These are phyloP conservation scores for Colletotrichum shisoi DNA, from an alignment of 2,329 filamentous ascomycete species.

Conservation along the genomic window DNA sequence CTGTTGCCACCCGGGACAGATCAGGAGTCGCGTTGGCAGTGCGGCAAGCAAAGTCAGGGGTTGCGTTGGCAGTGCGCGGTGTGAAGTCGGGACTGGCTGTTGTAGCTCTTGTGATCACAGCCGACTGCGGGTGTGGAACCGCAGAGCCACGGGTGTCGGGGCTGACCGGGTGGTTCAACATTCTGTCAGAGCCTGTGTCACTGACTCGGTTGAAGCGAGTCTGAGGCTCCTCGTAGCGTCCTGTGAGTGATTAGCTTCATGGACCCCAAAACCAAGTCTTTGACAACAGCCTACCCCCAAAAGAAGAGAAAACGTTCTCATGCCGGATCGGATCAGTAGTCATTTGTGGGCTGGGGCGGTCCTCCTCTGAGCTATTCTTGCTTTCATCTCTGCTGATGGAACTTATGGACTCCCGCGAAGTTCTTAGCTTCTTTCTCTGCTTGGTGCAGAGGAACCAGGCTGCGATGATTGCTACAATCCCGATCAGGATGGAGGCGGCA, in stretches of 20 bases:
- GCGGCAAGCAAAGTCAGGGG: slow-evolving; percentile 24
- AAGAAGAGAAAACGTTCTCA: slow-evolving; percentile 54
- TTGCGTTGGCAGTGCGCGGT: slow-evolving; percentile 21
- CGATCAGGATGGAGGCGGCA: slow-evolving; percentile 9
- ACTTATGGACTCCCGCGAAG: slow-evolving; percentile 18
- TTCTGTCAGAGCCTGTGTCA: slow-evolving; percentile 20
- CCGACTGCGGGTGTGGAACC: background rate
- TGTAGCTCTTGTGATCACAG: slow-evolving; percentile 8
- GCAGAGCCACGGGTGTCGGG: slow-evolving; percentile 17
- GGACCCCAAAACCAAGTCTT: background rate
- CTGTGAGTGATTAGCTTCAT: slow-evolving; percentile 26
- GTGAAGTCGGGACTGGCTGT: slow-evolving; percentile 18
- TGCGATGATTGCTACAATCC: slow-evolving; percentile 36
- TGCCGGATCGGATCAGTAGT: slow-evolving; percentile 44
- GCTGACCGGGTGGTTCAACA: slow-evolving; percentile 38
- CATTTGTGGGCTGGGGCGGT: slow-evolving; percentile 43
- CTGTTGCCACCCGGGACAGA: background rate
- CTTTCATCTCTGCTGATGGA: slow-evolving; percentile 37
- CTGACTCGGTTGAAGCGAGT: slow-evolving; percentile 36
- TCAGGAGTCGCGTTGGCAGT: slow-evolving; percentile 7
- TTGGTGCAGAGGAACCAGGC: slow-evolving; percentile 40
- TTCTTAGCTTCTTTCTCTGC: slow-evolving; percentile 32
- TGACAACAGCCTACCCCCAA: slow-evolving; percentile 52
- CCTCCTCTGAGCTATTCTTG: slow-evolving; percentile 43
- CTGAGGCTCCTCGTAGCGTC: slow-evolving; percentile 36